These are phyloP conservation scores for Suhomyces vadensis DNA, from an alignment of 805 yeast genomes.

Conservation along the genomic window DNA sequence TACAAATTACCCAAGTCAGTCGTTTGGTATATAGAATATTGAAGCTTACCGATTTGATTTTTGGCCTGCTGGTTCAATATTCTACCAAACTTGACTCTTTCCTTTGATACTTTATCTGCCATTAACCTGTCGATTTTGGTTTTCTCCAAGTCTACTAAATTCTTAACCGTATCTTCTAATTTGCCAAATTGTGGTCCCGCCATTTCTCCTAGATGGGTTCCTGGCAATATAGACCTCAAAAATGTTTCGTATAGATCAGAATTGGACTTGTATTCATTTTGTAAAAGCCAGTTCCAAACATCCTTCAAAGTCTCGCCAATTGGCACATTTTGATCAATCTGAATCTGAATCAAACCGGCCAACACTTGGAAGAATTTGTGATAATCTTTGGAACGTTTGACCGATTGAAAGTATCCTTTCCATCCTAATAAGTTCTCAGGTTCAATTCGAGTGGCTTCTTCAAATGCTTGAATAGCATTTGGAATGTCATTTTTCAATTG, in stretches of 20 bases:
- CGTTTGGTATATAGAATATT: slow-evolving; percentile 49
- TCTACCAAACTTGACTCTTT: slow-evolving; percentile 50
- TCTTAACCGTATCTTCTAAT: slow-evolving; percentile 46
- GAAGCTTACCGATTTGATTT: slow-evolving; percentile 36
- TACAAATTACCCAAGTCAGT: slow-evolving; percentile 58
- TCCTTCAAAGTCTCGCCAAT: slow-evolving; percentile 51
- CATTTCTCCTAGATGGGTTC: slow-evolving; percentile 52
- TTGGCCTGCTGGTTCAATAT: slow-evolving; percentile 42
- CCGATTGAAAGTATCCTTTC: slow-evolving; percentile 71
- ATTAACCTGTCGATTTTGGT: slow-evolving; percentile 43
- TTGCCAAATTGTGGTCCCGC: slow-evolving; percentile 47
- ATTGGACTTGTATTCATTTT: slow-evolving; percentile 28
- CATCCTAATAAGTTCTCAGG: slow-evolving; percentile 64
- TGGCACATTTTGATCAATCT: slow-evolving; percentile 45
- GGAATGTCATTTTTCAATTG: slow-evolving; percentile 43
- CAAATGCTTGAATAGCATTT: slow-evolving; percentile 46
- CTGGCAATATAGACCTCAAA: slow-evolving; percentile 55
- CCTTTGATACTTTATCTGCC: slow-evolving; percentile 44
- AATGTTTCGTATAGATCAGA: slow-evolving; percentile 46
- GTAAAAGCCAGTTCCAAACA: slow-evolving; percentile 46
- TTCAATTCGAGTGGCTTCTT: slow-evolving; percentile 50
- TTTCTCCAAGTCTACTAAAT: slow-evolving; percentile 44
- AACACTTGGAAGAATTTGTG: slow-evolving; percentile 48
- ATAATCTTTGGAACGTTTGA: slow-evolving; percentile 37
- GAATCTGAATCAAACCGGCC: slow-evolving; percentile 44